These are phyloP conservation scores for Macadamia tetraphylla DNA, from an alignment of 164 flowering plant genomes.

Conservation along the genomic window DNA sequence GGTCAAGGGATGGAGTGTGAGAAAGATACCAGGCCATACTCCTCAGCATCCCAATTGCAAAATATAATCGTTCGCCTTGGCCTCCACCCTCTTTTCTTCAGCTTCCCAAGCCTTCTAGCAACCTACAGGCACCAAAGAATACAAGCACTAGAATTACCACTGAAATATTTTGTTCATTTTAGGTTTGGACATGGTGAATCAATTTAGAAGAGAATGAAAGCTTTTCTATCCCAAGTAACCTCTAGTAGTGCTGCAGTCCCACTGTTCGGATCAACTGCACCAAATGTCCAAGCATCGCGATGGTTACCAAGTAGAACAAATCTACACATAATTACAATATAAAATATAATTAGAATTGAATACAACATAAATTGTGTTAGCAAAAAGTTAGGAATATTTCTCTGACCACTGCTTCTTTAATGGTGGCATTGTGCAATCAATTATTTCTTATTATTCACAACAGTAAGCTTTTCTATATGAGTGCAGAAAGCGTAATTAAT, in stretches of 20 bases:
- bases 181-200: background rate
- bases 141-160: background rate
- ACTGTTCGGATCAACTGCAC: constrained; percentile 85
- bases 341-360: background rate
- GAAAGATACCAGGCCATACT: constrained; percentile 67
- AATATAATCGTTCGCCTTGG: constrained; percentile 64
- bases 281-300: constrained; percentile 82
- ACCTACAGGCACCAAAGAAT: constrained; percentile 26
- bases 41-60: constrained; percentile 92
- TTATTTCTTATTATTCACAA: background rate
- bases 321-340: constrained; percentile 21
- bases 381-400: background rate
- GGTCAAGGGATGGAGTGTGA: constrained; percentile 16
- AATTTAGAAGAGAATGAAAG: background rate
- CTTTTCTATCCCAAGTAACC: constrained; percentile 23
- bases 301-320: constrained; percentile 74
- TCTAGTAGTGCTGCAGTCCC: constrained; percentile 73
- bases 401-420: background rate
- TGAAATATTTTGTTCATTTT: background rate
- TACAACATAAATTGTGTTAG: background rate
- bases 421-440: too few relatives aligned
- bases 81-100: constrained; percentile 61
- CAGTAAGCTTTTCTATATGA: background rate
- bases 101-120: constrained; percentile 51
- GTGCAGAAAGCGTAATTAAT: background rate